Percentiles rank a stretch among this genome's conserved stretches.
Conservation (phyloP, 1,284 basidiomycete species). For the Ustanciosporium gigantosporum region DNA sequence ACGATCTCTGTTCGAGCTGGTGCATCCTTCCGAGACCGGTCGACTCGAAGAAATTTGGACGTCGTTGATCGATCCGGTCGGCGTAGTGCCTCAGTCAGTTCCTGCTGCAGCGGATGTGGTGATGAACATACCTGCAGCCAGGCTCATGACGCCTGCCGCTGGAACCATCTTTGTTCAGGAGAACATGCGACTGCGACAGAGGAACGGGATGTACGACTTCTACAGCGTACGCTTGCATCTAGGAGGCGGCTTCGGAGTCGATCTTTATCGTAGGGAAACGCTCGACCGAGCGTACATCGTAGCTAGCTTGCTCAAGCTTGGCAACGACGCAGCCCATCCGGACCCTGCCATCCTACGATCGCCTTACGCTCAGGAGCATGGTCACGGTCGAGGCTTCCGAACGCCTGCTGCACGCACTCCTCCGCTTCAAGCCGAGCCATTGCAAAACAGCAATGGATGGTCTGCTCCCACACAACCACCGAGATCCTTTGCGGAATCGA, state of each 20-base stretch:
- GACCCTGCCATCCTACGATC: constrained; percentile 26
- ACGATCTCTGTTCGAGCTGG: constrained; percentile 38
- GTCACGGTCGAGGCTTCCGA: constrained; percentile 14
- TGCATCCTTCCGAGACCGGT: constrained; percentile 39
- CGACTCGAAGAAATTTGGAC: constrained; percentile 37
- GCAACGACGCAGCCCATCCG: constrained; percentile 44
- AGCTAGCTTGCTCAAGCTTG: constrained; percentile 42
- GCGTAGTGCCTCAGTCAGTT: constrained; percentile 27
- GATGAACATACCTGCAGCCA: constrained; percentile 20
- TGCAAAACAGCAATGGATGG: too few relatives aligned
- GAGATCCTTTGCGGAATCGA: too few relatives aligned
- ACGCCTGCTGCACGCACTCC: constrained; percentile 11
- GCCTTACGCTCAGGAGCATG: constrained; percentile 23
- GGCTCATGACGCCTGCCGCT: constrained; percentile 39
- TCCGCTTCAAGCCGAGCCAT: neutral
- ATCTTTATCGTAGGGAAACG: constrained; percentile 44
- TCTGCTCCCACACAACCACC: too few relatives aligned
- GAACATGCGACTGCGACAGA: constrained; percentile 38
- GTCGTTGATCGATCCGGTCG: constrained; percentile 41
- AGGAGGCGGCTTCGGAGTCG: constrained; percentile 46
- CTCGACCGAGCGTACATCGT: constrained; percentile 48
- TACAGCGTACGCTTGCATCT: constrained; percentile 47
- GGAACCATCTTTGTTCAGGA: constrained; percentile 51
- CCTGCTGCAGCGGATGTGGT: constrained; percentile 35
- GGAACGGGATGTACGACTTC: constrained; percentile 40